Base-by-base conservation (phyloP, 345 rosid species). In the Moricandia arvensis region DNA sequence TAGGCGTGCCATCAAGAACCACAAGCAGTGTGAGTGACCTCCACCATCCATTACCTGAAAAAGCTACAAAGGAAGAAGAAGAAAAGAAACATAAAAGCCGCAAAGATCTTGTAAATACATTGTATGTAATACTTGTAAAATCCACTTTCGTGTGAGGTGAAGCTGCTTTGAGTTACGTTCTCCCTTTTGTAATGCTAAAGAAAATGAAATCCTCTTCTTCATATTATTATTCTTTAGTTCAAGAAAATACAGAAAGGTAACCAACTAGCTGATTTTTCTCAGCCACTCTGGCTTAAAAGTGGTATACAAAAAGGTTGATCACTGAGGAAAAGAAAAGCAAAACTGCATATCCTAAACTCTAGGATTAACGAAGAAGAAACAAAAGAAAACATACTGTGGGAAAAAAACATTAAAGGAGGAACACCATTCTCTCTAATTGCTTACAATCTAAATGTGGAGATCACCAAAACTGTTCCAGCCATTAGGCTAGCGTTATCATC, bases 1-100 rank as follows among this genome's bases (percentile, higher is more conserved):
- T 89, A 91, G 63, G 85, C 87, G 70, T 83, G 70, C 78, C 83
- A 80, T 80, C 81, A 84, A 67, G 85, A 82, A 79, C 80, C 63
- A 73, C 84, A 82, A 78, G 90, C 91, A 54, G 69, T 76, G 75
- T 61, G 68, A 75, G 54, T 75, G 74, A 69, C 45, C 55, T 49
- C 24, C 18, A 43, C 29, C 51, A 45, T 45, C 51, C 51, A 21
- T 66, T 2, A 72, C 76, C 58, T 47, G 57, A 78, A 37, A 38
- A 66, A 66, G 51, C 72, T 51, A 65, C 37, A 66, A 34, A 59
- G 26, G 13, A 61, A 63, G 30, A 66, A 33, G 33, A 66, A 66
- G 24, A 33, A 60, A n/a, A 65, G 10, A 2, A 71, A 31, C 66
- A 63, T 16, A 49, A 78, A 45, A 78, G 77, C 73, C 61, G 31